phyloP scores from a whole-genome alignment of 1,284 basidiomycete species.

The Malassezia slooffiae region DNA sequence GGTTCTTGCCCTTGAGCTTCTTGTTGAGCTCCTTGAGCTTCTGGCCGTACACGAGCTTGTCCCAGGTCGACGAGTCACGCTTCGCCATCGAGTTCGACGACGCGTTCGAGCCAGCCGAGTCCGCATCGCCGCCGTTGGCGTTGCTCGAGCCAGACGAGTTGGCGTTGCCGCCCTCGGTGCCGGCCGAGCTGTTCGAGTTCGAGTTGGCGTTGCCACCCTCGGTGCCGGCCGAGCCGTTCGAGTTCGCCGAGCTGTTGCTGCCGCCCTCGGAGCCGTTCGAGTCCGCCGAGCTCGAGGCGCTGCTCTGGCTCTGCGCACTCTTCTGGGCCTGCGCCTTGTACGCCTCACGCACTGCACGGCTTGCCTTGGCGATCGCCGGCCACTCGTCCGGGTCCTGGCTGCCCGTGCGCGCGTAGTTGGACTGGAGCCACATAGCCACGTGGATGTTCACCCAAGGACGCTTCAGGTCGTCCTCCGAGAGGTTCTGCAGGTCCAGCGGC shows the following conservation, averaged over 20 bases:
- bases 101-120: background rate
- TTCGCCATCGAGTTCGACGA: background rate
- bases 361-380: slow-evolving; percentile 17
- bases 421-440: slow-evolving; percentile 39
- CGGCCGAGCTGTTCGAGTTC: slow-evolving; percentile 1
- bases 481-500: slow-evolving; percentile 11
- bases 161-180: too few relatives aligned
- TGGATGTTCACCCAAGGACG: slow-evolving; percentile 44
- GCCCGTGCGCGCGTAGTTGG: slow-evolving; percentile 31
- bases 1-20: slow-evolving; percentile 4
- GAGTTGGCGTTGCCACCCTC: background rate
- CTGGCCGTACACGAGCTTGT: too few relatives aligned
- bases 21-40: slow-evolving; percentile 4
- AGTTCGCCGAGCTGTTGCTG: background rate
- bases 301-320: slow-evolving; percentile 1
- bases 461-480: slow-evolving; percentile 30
- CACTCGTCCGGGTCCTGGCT: slow-evolving; percentile 35
- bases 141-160: slow-evolving; percentile 5
- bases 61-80: background rate
- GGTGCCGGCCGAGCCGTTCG: background rate
- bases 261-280: background rate
- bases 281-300: background rate
- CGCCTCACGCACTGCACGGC: slow-evolving; percentile 13
- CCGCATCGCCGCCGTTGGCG: too few relatives aligned
- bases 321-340: background rate